A percentile compares a stretch with the other conserved stretches of the same genome.
These are phyloP conservation scores for Mycena filopes DNA, from an alignment of 768 basidiomycete genomes.

Conservation along the genomic window DNA sequence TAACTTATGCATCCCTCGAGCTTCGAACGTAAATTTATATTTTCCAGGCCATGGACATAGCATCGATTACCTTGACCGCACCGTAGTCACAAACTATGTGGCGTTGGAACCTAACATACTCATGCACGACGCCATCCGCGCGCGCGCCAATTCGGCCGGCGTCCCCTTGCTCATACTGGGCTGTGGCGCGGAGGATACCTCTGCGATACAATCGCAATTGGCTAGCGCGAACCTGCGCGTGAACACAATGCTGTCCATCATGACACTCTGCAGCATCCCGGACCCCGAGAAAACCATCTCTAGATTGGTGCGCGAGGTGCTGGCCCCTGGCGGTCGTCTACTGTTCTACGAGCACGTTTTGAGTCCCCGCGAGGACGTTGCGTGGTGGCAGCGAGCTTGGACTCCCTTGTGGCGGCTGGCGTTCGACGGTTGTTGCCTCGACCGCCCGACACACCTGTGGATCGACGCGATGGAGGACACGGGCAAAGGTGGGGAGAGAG, in stretches of 20 bases:
- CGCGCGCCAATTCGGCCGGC: constrained; percentile 46
- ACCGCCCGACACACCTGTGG: constrained; percentile 65
- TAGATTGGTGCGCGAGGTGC: constrained; percentile 58
- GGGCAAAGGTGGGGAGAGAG: constrained; percentile 37
- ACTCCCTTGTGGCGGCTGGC: constrained; percentile 70
- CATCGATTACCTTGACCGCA: constrained; percentile 65
- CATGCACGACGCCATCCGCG: constrained; percentile 70
- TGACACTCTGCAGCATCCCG: constrained; percentile 76
- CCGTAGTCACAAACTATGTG: constrained; percentile 69
- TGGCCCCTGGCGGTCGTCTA: constrained; percentile 72
- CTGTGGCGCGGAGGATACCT: constrained; percentile 71
- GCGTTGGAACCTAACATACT: constrained; percentile 76
- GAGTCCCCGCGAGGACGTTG: constrained; percentile 61
- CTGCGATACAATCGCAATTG: constrained; percentile 56
- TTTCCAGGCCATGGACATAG: constrained; percentile 71
- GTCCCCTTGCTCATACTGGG: constrained; percentile 55
- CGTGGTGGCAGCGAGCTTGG: constrained; percentile 82
- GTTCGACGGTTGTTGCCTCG: constrained; percentile 74
- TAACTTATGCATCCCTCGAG: constrained; percentile 22
- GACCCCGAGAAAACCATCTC: constrained; percentile 59
- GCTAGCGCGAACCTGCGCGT: constrained; percentile 43
- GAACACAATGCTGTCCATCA: constrained; percentile 72
- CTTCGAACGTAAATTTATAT: not conserved
- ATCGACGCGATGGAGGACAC: constrained; percentile 47
- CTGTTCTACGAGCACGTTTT: constrained; percentile 80